A percentile compares a stretch with the other conserved stretches of the same genome.
phyloP scores from a whole-genome alignment of 139 green algal species.

The Ulvella scutata region DNA sequence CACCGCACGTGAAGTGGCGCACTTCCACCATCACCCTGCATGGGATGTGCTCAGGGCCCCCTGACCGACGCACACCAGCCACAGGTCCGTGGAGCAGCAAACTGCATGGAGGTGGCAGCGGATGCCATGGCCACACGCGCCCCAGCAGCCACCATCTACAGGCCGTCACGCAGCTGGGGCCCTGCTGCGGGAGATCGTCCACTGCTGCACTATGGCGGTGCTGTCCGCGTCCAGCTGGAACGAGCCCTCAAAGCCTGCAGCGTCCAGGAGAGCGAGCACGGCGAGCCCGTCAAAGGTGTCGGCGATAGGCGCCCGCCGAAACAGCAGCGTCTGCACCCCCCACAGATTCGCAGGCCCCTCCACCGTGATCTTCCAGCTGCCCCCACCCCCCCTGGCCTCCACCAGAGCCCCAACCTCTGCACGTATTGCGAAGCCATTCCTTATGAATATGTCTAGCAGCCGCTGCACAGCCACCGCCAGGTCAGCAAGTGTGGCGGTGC shows the following conservation, averaged over 20 bases:
- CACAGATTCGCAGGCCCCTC: background rate
- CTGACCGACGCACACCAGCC: too few relatives aligned
- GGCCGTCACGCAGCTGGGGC: too few relatives aligned
- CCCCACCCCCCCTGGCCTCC: background rate
- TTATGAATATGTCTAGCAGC: background rate
- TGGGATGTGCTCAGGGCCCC: too few relatives aligned
- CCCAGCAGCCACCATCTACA: too few relatives aligned
- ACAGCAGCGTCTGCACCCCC: background rate
- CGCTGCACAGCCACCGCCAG: background rate
- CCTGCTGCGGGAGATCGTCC: too few relatives aligned
- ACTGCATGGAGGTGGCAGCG: too few relatives aligned
- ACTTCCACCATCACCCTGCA: too few relatives aligned
- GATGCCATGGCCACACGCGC: too few relatives aligned
- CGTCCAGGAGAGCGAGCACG: background rate
- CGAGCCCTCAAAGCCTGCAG: background rate
- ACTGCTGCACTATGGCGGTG: background rate
- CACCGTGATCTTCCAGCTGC: background rate
- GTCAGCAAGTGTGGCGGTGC: background rate
- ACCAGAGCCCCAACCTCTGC: background rate
- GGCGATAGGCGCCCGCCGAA: background rate
- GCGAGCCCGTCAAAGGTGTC: background rate
- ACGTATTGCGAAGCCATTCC: background rate
- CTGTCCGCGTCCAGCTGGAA: background rate
- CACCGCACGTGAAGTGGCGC: too few relatives aligned
- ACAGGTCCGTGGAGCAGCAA: too few relatives aligned